These are phyloP conservation scores for Metschnikowia dekortorum DNA, from an alignment of 805 yeast species.

Conservation along the genomic window DNA sequence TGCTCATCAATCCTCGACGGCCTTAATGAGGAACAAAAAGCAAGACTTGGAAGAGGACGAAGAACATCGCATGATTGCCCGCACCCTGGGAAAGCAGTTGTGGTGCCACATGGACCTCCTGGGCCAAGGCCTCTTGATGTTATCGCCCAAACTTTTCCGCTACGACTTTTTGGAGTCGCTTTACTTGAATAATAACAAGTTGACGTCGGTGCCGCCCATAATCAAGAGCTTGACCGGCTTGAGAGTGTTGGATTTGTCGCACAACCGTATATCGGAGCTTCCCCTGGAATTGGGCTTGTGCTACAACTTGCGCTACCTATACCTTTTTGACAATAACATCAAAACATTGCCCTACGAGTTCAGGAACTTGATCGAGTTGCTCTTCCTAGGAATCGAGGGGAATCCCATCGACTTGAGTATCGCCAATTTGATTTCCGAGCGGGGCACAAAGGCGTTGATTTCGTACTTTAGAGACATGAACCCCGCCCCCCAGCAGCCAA, in stretches of 20 bases:
- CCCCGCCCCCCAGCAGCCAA: constrained; percentile 60
- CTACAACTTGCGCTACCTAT: constrained; percentile 72
- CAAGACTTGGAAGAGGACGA: constrained; percentile 57
- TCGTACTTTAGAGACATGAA: constrained; percentile 77
- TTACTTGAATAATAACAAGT: constrained; percentile 80
- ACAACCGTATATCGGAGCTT: constrained; percentile 63
- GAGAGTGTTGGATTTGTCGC: constrained; percentile 80
- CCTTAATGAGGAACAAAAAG: constrained; percentile 41
- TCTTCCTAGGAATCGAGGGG: constrained; percentile 90
- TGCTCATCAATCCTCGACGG: constrained; percentile 17
- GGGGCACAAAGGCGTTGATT: constrained; percentile 81
- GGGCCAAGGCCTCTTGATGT: constrained; percentile 74
- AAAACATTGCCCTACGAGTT: constrained; percentile 74
- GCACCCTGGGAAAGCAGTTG: constrained; percentile 66
- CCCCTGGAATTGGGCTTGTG: constrained; percentile 85
- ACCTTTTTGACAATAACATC: constrained; percentile 83
- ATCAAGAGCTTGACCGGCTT: constrained; percentile 67
- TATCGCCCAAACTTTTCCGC: constrained; percentile 71
- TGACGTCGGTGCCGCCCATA: constrained; percentile 61
- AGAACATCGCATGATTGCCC: constrained; percentile 57
- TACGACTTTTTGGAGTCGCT: constrained; percentile 83
- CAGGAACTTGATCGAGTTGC: constrained; percentile 79
- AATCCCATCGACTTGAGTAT: constrained; percentile 70
- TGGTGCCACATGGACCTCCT: constrained; percentile 94
- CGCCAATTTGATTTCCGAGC: constrained; percentile 66